Evolutionary conservation across 108 stramenopile species (phyloP).

Genomic region (Cyclostephanos tholiformis): DNA sequence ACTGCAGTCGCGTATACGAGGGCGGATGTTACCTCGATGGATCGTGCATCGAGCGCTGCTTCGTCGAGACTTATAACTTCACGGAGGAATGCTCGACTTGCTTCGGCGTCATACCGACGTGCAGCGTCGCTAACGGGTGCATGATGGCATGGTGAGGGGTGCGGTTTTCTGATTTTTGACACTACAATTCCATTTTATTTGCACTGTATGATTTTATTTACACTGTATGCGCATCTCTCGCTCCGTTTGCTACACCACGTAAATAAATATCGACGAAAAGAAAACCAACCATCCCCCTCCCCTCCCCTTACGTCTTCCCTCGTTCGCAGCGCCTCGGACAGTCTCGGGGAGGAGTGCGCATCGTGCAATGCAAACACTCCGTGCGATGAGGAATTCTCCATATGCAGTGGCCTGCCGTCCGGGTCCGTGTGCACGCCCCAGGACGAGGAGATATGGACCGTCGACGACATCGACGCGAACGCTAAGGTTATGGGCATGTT

Average conservation of each 20-base stretch:
- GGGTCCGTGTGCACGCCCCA: not conserved
- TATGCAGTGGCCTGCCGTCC: not conserved
- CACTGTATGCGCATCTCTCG: too few relatives aligned
- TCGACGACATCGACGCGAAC: conserved; percentile 1
- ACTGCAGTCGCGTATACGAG: conserved; percentile 29
- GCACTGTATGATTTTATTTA: too few relatives aligned
- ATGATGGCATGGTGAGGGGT: conserved; percentile 14
- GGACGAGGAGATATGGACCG: conserved; percentile 18
- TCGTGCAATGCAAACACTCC: not conserved
- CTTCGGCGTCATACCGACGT: conserved; percentile 31
- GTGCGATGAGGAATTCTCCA: not conserved
- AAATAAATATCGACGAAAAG: too few relatives aligned
- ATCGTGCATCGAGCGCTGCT: conserved; percentile 31
- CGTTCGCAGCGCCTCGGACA: not conserved
- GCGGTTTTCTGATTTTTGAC: too few relatives aligned
- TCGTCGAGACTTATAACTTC: conserved; percentile 31
- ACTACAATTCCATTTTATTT: not conserved
- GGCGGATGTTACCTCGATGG: conserved; percentile 35
- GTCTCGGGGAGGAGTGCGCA: not conserved
- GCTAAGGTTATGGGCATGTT: not conserved
- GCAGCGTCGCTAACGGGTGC: conserved; percentile 34
- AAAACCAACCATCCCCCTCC: not conserved
- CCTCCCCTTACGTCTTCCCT: not conserved
- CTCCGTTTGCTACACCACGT: too few relatives aligned
- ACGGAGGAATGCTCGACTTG: conserved; percentile 31